Percentiles rank a stretch among this genome's conserved stretches.
Conservation (phyloP, 1,284 basidiomycete genomes). For the Jaminaea rosea region DNA sequence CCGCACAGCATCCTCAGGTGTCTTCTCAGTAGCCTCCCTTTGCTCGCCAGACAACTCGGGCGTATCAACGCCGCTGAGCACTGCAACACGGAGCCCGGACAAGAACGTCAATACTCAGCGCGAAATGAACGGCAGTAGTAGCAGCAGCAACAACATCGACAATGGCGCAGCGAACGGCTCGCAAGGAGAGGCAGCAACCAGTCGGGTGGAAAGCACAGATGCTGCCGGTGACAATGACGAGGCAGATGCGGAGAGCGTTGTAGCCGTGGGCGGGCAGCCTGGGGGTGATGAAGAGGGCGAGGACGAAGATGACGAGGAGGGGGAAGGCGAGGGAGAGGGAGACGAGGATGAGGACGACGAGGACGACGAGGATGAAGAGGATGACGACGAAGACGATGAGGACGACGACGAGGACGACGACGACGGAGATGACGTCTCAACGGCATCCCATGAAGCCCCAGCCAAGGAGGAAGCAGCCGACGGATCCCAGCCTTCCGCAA, state of each 20-base stretch:
- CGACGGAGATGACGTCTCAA: background rate
- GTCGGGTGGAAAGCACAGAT: too few species aligned
- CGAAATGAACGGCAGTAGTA: background rate
- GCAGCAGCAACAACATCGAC: background rate
- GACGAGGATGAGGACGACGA: constrained; percentile 8
- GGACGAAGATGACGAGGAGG: constrained; percentile 15
- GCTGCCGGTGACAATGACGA: constrained; percentile 27
- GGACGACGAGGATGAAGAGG: constrained; percentile 10
- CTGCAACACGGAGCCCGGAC: background rate
- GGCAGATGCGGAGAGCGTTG: constrained; percentile 18
- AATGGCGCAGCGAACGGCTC: constrained; percentile 11
- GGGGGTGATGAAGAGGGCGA: constrained; percentile 21
- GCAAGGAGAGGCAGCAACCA: constrained; percentile 16
- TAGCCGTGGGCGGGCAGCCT: constrained; percentile 22
- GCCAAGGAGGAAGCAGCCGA: background rate
- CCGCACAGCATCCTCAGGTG: too few species aligned
- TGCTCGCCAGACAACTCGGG: background rate
- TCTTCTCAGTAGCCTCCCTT: background rate
- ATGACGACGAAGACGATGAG: background rate
- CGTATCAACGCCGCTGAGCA: background rate
- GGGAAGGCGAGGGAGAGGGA: constrained; percentile 8
- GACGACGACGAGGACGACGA: background rate
- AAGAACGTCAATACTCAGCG: background rate
- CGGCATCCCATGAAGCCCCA: background rate
- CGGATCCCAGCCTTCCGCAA: background rate